Evolutionary conservation across 148 eudicot species (phyloP), one percentile per base, ranked within the genome.

Genomic region (Euryodendron excelsum): DNA sequence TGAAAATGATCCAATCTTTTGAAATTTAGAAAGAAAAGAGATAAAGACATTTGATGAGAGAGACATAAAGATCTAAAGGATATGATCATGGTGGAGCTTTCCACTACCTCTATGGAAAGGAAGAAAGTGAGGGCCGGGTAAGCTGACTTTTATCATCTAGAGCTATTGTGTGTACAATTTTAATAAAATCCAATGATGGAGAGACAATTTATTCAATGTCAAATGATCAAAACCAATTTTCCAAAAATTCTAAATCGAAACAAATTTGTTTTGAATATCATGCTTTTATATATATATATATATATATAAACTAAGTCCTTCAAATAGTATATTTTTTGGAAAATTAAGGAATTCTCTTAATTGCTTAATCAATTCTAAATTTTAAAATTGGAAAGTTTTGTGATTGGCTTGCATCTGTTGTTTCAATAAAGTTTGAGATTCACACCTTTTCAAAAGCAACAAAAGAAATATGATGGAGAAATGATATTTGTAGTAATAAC

Each of bases 1-100:
- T 31, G 45, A 3, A 37, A 55, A 73, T 73, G 63, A 73, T 73
- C 23, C 65, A 37, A n/a, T 56, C 12, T 7, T 73, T 73, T 73
- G 64, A 73, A 73, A 33, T 58, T 73, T 55, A 8, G 64, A 56
- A 10, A 12, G 17, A 31, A 72, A 72, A 52, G 62, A 72, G 60
- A 52, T 25, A 45, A 72, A 55, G n/a, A 18, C 33, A 3, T 64
- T 3, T 23, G 21, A 20, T 4, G 10, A 3, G 23, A n/a, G 76
- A 56, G 50, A 59, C 30, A n/a, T n/a, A 60, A n/a, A 34, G 77
- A 73, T 73, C 64, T 23, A 56, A 23, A 23, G 21, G n/a, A n/a
- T n/a, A 13, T 73, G 33, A 73, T 73, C 33, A 23, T 73, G 50
- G 62, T 68, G 30, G 77, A 3, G 48, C 62, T 39, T 56, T 33